A percentile compares a stretch with the other conserved stretches of the same genome.
Evolutionary conservation across 164 flowering plant genomes (phyloP).

Genomic region (Vitis riparia): DNA sequence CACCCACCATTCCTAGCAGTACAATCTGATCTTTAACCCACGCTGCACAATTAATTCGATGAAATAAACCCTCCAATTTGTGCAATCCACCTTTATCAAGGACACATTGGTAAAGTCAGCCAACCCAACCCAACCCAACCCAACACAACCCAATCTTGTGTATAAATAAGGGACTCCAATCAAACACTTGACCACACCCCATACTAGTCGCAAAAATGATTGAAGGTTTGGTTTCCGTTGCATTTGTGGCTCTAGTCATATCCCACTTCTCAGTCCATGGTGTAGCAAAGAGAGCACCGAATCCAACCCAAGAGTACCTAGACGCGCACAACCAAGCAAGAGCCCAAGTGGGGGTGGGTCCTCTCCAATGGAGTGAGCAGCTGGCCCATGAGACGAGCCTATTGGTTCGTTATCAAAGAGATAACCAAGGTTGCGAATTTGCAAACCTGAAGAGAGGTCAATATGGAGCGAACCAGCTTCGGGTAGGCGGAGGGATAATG

Average conservation of each 20-base stretch:
- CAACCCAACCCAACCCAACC: too few species aligned
- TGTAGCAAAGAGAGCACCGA: slow-evolving; percentile 2
- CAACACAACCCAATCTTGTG: too few species aligned
- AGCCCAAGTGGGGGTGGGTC: slow-evolving; percentile 52
- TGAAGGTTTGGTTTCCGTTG: slow-evolving; percentile 1
- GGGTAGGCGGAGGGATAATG: slow-evolving; percentile 31
- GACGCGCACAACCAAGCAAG: slow-evolving; percentile 66
- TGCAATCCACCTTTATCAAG: too few species aligned
- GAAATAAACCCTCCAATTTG: too few species aligned
- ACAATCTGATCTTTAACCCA: too few species aligned
- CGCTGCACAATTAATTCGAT: too few species aligned
- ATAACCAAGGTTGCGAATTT: slow-evolving; percentile 50
- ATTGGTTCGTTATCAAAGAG: slow-evolving; percentile 50
- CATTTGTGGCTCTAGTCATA: slow-evolving; percentile 10
- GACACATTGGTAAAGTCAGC: too few species aligned
- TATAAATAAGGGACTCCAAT: too few species aligned
- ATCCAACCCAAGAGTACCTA: slow-evolving; percentile 42
- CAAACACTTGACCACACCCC: too few species aligned
- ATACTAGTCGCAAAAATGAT: too few species aligned
- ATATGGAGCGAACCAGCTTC: slow-evolving; percentile 66
- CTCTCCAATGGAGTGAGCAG: slow-evolving; percentile 56
- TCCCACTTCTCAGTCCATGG: slow-evolving; percentile 14
- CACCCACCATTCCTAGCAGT: too few species aligned
- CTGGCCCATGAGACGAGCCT: slow-evolving; percentile 42
- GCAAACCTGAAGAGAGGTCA: slow-evolving; percentile 32